Evolutionary conservation across 768 basidiomycete species (phyloP), one percentile per base, ranked within the genome.

Genomic region (Agaricus sinodeliciosus): DNA sequence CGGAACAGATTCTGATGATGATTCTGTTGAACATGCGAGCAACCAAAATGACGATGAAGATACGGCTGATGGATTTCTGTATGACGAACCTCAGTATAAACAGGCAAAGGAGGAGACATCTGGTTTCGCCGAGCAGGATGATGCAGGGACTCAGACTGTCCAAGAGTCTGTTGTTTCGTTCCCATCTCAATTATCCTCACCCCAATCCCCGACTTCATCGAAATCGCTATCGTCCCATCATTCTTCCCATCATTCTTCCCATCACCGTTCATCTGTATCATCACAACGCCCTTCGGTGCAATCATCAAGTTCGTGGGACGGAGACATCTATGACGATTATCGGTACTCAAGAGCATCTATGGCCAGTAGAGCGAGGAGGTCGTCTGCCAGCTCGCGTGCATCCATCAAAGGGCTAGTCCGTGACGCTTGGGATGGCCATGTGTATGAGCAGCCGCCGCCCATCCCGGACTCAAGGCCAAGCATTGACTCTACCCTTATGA

Each of bases 321-420:
- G 74, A 1, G 85, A 88, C 58, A 88, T 90, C 47, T 90, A 90
- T 57, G 88, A 90, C 63, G 79, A 87, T 55, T 90, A 90, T 62
- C 76, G 84, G 19, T 88, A 88, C 57, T 86, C 85, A 16, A 70
- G 82, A 4, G 75, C 73, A 48, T 86, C 84, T 0, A 69, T 80
- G 51, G 72, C 63, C 19, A 72, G 72, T 36, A 72, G 69, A 58
- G 35, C 48, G 19, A 37, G 43, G 36, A 37, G 36, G 22, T 46
- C 44, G 5, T 53, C 51, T 9, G 49, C 49, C n/a, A 43, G 16
- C 35, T 49, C 48, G 13, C 28, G 28, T 31, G 8, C 11, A 31
- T 31, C 28, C 28, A 31, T 11, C 28, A 49, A 40, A 49, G 39
- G 26, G 7, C 40, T 27, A 6, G 22, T 25, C n/a, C 35, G 51